phyloP scores from a whole-genome alignment of 495 filamentous ascomycete species.

The Xanthoparmelia taractica region DNA sequence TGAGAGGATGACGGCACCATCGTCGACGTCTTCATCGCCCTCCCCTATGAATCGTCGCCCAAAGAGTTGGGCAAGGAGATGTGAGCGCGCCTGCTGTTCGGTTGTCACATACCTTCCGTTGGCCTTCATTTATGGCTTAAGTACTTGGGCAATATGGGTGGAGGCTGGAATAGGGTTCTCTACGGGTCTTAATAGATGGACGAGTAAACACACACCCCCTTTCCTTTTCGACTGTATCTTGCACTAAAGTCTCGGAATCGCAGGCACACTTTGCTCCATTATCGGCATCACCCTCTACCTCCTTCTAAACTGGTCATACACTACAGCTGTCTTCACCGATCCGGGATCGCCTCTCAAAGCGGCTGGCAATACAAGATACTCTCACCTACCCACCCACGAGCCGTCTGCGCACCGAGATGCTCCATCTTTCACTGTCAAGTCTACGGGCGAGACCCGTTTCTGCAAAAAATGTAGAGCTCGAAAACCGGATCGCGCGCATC shows the following conservation, averaged over 20 bases:
- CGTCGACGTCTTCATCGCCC: constrained; percentile 43
- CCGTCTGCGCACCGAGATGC: constrained; percentile 42
- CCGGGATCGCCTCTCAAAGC: constrained; percentile 63
- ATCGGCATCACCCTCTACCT: constrained; percentile 65
- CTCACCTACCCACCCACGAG: constrained; percentile 57
- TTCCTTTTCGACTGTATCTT: constrained; percentile 25
- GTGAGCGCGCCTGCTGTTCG: constrained; percentile 78
- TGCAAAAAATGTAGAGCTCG: constrained; percentile 94
- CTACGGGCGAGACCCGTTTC: constrained; percentile 73
- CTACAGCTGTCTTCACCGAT: constrained; percentile 81
- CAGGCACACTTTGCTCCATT: constrained; percentile 41
- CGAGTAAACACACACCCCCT: constrained; percentile 29
- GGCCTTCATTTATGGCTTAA: constrained; percentile 78
- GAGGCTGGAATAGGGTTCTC: constrained; percentile 64
- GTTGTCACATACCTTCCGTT: constrained; percentile 80
- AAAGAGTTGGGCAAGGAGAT: constrained; percentile 59
- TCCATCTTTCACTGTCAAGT: constrained; percentile 73
- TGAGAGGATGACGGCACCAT: constrained; percentile 23
- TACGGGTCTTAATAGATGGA: constrained; percentile 29
- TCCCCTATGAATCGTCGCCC: constrained; percentile 41
- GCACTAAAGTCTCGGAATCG: neutral
- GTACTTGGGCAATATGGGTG: constrained; percentile 86
- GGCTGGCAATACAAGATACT: constrained; percentile 45
- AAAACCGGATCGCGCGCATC: constrained; percentile 94
- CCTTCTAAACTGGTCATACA: constrained; percentile 81